phyloP scores from a whole-genome alignment of 257 asterid species.

The Solanum pennellii region DNA sequence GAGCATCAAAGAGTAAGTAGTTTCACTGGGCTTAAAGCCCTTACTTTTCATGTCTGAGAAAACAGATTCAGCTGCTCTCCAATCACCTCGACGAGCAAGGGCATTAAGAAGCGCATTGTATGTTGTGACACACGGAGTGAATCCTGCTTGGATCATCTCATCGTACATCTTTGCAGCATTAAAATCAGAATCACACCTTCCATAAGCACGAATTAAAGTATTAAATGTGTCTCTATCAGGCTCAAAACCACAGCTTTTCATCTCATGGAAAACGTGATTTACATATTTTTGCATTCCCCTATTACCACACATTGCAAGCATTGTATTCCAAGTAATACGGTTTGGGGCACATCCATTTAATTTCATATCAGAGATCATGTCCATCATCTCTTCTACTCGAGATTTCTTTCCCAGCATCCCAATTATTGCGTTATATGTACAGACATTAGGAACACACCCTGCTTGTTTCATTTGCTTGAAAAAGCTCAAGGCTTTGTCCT shows the following conservation, averaged over 20 bases:
- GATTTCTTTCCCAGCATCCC: conserved; percentile 92
- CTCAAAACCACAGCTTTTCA: conserved; percentile 86
- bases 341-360: conserved; percentile 67
- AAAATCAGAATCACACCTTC: conserved; percentile 70
- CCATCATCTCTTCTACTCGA: conserved; percentile 81
- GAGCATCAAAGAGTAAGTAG: conserved; percentile 71
- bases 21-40: conserved; percentile 81
- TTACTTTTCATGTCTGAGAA: conserved; percentile 58
- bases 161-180: conserved; percentile 60
- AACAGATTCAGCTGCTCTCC: conserved; percentile 63
- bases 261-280: conserved; percentile 59
- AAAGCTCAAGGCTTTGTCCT: conserved; percentile 59
- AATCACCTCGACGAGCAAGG: conserved; percentile 76
- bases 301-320: conserved; percentile 79
- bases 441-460: conserved; percentile 90
- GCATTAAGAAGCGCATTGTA: conserved; percentile 88
- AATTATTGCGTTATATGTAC: conserved; percentile 78
- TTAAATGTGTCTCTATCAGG: conserved; percentile 87
- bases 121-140: conserved; percentile 67
- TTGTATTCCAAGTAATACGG: conserved; percentile 88
- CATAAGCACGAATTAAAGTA: conserved; percentile 78
- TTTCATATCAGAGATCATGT: conserved; percentile 65
- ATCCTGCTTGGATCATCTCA: conserved; percentile 82
- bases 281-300: conserved; percentile 76
- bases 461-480: conserved; percentile 65